Evolutionary conservation across 805 yeast genomes (phyloP), one percentile per base, ranked within the genome.

Genomic region (Spathaspora hagerdaliae): DNA sequence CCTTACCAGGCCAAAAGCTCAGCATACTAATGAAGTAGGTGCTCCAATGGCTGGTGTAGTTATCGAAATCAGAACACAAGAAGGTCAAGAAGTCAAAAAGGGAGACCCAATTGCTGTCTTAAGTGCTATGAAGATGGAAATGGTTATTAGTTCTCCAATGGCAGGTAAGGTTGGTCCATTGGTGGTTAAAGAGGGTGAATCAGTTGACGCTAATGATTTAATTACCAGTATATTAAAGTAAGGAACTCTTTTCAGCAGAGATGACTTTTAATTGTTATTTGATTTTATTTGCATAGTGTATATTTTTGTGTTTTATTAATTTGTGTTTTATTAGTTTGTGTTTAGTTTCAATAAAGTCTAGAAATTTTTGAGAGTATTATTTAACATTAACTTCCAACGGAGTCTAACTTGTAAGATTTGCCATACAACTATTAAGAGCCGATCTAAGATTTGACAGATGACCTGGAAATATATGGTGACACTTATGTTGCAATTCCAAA

Each of bases 11-110:
- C 87, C 92, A 55, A 94, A 92, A 78, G 98, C 97, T 46, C 89
- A 86, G 56, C 87, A 88, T 67, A 88, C 95, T 49, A 85, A 83
- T 61, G 97, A 94, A 57, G 84, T 94, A 51, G 98, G 98, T 57
- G 96, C 99, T 6, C 99, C 99, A 70, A 92, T 92, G 98, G 96
- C 98, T 36, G 99, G 99, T 74, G 97, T 91, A 53, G 88, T 92
- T 51, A 88, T 92, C 53, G 99, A 94, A 71, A 87, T 91, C 44
- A 87, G 96, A 63, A 89, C 90, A 52, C 87, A 89, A 74, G 80
- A 81, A 55, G 96, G 95, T 50, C 78, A 83, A 43, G 85, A 85
- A 53, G 96, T 94, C 54, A 89, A 88, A 80, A 92, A 92, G 81
- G 99, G 99, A 54, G 96, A 92, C 64, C 91, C 97, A 31, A 67